phyloP scores from a whole-genome alignment of 2,329 filamentous ascomycete species.

The Arthrobotrys sphaeroides region DNA sequence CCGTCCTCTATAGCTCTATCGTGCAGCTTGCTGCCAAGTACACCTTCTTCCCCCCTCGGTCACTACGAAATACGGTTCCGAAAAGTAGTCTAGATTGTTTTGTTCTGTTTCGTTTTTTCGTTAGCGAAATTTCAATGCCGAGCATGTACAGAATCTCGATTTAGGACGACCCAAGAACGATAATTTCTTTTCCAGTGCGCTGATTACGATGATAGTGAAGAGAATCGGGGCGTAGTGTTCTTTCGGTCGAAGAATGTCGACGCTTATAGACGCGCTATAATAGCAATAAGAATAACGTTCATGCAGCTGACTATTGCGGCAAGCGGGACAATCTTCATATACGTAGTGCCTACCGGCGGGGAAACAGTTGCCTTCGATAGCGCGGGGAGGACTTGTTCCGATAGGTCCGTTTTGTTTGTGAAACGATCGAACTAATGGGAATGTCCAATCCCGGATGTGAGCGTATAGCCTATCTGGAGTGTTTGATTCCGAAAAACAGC shows the following conservation, averaged over 20 bases:
- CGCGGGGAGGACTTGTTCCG: background rate
- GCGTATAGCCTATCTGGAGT: conserved; percentile 20
- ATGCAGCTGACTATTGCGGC: background rate
- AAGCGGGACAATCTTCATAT: background rate
- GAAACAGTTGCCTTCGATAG: conserved; percentile 8
- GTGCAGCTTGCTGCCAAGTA: background rate
- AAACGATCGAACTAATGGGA: conserved; percentile 15
- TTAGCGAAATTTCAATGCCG: background rate
- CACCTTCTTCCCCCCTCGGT: background rate
- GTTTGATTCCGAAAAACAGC: conserved; percentile 23
- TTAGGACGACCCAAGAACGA: background rate
- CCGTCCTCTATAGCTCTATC: too few species aligned
- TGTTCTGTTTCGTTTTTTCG: background rate
- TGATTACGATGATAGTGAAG: background rate
- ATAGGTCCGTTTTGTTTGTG: background rate
- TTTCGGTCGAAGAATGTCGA: conserved; percentile 11
- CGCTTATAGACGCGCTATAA: conserved; percentile 1
- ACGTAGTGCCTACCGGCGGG: background rate
- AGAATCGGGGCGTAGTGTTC: background rate
- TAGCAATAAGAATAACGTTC: background rate
- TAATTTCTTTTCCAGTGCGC: background rate
- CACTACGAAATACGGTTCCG: background rate
- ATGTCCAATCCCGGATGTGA: conserved; percentile 28
- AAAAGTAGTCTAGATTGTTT: background rate
- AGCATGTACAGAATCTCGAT: background rate